Percentiles rank a stretch among this genome's conserved stretches.
Conservation (phyloP, 495 filamentous ascomycete genomes). For the Trypethelium eluteriae region DNA sequence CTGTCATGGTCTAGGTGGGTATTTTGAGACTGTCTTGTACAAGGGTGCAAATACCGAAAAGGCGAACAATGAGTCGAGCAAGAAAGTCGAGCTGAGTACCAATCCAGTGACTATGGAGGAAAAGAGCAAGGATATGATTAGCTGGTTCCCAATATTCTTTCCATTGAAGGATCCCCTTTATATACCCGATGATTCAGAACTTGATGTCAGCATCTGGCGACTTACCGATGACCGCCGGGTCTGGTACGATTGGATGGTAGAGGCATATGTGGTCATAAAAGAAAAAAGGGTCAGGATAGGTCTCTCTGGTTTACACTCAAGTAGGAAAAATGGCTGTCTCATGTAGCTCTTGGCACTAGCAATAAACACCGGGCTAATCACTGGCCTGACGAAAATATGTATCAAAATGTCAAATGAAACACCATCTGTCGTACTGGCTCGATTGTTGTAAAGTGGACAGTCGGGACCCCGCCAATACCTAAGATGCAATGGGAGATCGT, state of each 20-base stretch:
- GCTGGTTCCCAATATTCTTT: conserved; percentile 98
- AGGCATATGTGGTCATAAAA: conserved; percentile 55
- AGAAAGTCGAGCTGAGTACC: conserved; percentile 76
- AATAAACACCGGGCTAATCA: neutral
- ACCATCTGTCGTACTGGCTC: too few species aligned
- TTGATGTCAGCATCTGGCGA: conserved; percentile 88
- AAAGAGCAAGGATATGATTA: conserved; percentile 95
- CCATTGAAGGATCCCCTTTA: conserved; percentile 89
- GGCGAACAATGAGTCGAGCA: conserved; percentile 22
- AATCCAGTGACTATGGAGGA: conserved; percentile 84
- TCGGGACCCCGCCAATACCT: too few species aligned
- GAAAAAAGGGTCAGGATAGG: conserved; percentile 64
- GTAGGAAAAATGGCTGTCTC: conserved; percentile 81
- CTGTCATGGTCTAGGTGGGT: conserved; percentile 85
- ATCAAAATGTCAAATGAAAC: too few species aligned
- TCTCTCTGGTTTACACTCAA: conserved; percentile 77
- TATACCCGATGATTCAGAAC: conserved; percentile 71
- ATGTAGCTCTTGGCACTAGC: conserved; percentile 48
- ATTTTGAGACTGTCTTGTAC: conserved; percentile 92
- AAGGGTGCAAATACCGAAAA: conserved; percentile 28
- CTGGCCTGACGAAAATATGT: neutral
- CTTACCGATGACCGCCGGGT: conserved; percentile 92
- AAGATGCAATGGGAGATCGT: too few species aligned
- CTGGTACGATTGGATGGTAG: conserved; percentile 98
- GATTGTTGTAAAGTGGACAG: too few species aligned